These are phyloP conservation scores for Pneumocystis oryctolagi DNA, from an alignment of 1,139 yeast species.

Conservation along the genomic window DNA sequence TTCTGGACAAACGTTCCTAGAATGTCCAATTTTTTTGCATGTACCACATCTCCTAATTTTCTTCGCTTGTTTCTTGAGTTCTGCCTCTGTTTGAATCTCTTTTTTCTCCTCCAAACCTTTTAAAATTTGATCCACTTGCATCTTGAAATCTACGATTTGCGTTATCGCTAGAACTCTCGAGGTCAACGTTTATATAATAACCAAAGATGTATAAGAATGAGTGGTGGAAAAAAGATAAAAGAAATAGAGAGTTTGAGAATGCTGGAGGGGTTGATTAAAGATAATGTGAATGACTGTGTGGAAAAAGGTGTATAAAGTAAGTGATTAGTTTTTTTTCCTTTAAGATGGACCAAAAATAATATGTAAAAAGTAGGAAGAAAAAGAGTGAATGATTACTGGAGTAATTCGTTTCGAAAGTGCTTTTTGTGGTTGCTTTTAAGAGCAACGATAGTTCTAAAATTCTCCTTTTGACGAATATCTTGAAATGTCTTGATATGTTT, in stretches of 20 bases:
- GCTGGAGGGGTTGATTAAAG: too few species aligned
- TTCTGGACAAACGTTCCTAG: not conserved
- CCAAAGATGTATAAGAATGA: too few species aligned
- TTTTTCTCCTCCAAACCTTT: not conserved
- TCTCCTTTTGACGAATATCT: constrained; percentile 53
- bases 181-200: too few species aligned
- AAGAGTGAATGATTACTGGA: not conserved
- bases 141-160: not conserved
- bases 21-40: not conserved
- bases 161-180: not conserved
- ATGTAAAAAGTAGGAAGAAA: not conserved
- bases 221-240: too few species aligned
- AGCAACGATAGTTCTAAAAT: constrained; percentile 56
- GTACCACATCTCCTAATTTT: not conserved
- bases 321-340: too few species aligned
- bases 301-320: too few species aligned
- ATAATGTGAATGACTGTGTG: too few species aligned
- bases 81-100: not conserved
- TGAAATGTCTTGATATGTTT: constrained; percentile 20
- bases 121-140: not conserved
- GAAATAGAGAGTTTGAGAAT: too few species aligned
- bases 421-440: constrained; percentile 68
- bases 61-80: not conserved
- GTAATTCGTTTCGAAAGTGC: not conserved
- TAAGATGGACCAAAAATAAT: not conserved